These are phyloP conservation scores for Amanita bisporigera DNA, from an alignment of 1,284 basidiomycete genomes.

Conservation along the genomic window DNA sequence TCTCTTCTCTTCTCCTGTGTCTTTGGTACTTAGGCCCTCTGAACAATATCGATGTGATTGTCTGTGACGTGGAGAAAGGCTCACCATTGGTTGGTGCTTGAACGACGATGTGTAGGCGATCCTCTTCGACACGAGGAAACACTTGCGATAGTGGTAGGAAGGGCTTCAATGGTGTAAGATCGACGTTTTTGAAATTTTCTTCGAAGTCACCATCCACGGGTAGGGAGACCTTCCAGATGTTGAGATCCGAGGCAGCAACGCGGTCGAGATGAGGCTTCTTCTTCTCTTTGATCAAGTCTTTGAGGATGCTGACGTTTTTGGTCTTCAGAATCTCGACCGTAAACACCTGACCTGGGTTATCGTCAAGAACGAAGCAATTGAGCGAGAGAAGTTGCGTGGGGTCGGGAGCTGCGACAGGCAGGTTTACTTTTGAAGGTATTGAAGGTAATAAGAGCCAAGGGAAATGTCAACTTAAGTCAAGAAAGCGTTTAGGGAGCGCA, in stretches of 20 bases:
- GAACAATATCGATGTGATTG: conserved; percentile 1
- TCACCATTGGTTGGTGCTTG: background rate
- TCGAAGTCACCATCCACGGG: background rate
- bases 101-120: conserved; percentile 1
- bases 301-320: background rate
- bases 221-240: background rate
- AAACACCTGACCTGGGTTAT: background rate
- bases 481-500: too few relatives aligned
- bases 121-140: background rate
- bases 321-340: background rate
- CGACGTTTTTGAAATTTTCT: background rate
- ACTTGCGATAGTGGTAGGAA: conserved; percentile 1
- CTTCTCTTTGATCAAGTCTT: conserved; percentile 1
- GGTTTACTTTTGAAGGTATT: background rate
- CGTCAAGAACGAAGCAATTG: background rate
- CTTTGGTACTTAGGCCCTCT: conserved; percentile 1
- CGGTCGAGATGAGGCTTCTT: background rate
- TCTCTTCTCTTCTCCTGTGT: background rate
- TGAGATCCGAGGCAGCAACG: background rate
- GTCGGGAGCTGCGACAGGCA: background rate
- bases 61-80: background rate
- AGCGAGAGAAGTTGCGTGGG: background rate
- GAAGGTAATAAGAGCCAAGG: too few relatives aligned
- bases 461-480: too few relatives aligned
- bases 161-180: background rate